A percentile compares a stretch with the other conserved stretches of the same genome.
These are phyloP conservation scores for Stephanodiscus triporus DNA, from an alignment of 108 stramenopile species.

Conservation along the genomic window DNA sequence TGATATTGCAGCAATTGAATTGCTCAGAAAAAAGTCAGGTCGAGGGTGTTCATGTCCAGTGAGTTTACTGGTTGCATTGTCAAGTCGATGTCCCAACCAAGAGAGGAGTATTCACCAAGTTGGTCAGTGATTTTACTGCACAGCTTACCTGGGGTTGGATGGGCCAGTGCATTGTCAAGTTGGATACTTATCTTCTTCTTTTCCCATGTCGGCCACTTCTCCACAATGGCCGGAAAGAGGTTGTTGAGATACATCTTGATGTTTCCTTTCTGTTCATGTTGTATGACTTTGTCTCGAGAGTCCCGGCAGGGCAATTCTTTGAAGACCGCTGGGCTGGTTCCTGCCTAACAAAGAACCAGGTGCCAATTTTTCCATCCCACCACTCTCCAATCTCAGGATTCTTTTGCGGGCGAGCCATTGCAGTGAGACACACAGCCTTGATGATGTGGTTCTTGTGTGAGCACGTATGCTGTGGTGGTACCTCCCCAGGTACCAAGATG, in stretches of 20 bases:
- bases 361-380: no score
- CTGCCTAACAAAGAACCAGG: no score
- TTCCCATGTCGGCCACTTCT: no score
- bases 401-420: slow-evolving; percentile 1
- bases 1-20: no score
- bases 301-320: no score
- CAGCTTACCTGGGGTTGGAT: neutral
- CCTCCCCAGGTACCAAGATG: no score
- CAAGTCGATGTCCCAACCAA: neutral
- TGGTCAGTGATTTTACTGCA: neutral
- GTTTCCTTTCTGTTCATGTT: neutral
- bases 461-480: neutral
- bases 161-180: slow-evolving; percentile 7
- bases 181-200: no score
- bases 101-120: neutral
- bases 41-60: slow-evolving; percentile 12
- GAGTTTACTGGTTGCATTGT: slow-evolving; percentile 3
- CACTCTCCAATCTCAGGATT: no score
- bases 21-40: slow-evolving; percentile 14
- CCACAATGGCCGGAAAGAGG: no score
- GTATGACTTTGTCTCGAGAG: neutral
- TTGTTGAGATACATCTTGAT: no score
- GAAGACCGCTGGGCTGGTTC: no score
- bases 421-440: slow-evolving; percentile 16
- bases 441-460: no score